phyloP scores from a whole-genome alignment of 2,329 filamentous ascomycete genomes.

The Fusarium musae region DNA sequence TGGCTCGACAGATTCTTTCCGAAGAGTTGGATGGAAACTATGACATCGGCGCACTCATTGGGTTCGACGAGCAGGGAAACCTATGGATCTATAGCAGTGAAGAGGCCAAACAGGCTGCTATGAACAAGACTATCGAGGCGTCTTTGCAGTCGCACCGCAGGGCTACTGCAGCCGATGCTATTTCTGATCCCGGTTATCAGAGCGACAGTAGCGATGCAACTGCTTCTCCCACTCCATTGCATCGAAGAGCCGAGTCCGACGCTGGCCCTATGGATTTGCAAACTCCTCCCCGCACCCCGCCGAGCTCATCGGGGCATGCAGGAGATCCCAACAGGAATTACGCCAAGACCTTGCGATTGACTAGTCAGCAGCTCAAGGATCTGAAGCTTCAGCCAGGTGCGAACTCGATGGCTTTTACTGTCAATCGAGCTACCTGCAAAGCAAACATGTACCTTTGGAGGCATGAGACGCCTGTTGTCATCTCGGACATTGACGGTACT shows the following conservation, averaged over 20 bases:
- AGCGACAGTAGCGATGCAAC: constrained; percentile 81
- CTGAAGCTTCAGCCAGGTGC: constrained; percentile 84
- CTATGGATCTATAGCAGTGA: constrained; percentile 99
- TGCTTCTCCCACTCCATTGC: constrained; percentile 59
- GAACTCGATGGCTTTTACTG: constrained; percentile 95
- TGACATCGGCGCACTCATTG: constrained; percentile 94
- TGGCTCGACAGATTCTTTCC: constrained; percentile 89
- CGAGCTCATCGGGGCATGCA: constrained; percentile 67
- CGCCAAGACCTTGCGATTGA: constrained; percentile 94
- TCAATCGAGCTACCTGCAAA: constrained; percentile 91
- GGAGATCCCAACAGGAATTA: constrained; percentile 86
- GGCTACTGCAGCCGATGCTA: constrained; percentile 77
- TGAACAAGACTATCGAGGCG: constrained; percentile 69
- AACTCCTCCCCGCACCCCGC: constrained; percentile 76
- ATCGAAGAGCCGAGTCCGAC: constrained; percentile 76
- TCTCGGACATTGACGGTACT: constrained; percentile 98
- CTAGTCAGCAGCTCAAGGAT: constrained; percentile 92
- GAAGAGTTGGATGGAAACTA: constrained; percentile 96
- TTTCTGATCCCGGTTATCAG: constrained; percentile 94
- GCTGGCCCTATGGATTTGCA: constrained; percentile 64
- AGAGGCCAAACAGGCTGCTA: constrained; percentile 90
- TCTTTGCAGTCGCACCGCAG: constrained; percentile 58
- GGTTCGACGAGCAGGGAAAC: constrained; percentile 94
- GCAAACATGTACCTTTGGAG: constrained; percentile 96
- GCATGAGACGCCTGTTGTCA: constrained; percentile 91